Percentiles rank a stretch among this genome's conserved stretches.
These are phyloP conservation scores for Gossypium raimondii DNA, from an alignment of 345 rosid genomes.

Conservation along the genomic window DNA sequence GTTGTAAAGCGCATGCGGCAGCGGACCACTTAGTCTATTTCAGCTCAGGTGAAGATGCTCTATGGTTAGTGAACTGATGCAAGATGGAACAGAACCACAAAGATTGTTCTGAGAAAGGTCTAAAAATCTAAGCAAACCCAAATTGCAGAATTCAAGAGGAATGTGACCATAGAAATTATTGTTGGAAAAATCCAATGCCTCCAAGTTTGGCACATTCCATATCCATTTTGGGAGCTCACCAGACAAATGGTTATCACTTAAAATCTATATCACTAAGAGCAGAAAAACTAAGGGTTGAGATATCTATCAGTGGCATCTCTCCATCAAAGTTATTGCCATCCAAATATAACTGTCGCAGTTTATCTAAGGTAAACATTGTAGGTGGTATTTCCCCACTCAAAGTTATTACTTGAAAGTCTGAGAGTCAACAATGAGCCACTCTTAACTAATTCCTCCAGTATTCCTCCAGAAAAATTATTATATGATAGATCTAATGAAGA, in stretches of 20 bases:
- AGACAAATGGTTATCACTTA: slow-evolving; percentile 17
- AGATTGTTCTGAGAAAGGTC: slow-evolving; percentile 22
- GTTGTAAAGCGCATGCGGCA: neutral
- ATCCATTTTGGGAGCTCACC: slow-evolving; percentile 25
- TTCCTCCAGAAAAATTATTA: slow-evolving; percentile 17
- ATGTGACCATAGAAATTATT: slow-evolving; percentile 20
- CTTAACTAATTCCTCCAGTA: neutral
- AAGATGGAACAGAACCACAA: neutral
- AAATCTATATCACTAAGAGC: neutral
- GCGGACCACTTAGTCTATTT: neutral
- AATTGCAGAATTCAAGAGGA: slow-evolving; percentile 12
- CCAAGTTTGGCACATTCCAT: neutral
- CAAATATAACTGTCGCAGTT: neutral
- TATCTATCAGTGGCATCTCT: neutral
- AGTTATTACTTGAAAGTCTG: slow-evolving; percentile 23
- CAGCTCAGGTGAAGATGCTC: neutral
- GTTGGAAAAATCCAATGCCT: neutral
- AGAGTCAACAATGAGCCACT: neutral
- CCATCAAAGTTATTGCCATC: slow-evolving; percentile 13
- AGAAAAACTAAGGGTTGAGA: neutral
- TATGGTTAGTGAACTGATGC: neutral
- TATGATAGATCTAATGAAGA: slow-evolving; percentile 13
- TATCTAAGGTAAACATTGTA: neutral
- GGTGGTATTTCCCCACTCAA: slow-evolving; percentile 22
- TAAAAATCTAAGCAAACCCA: neutral